A percentile compares a stretch with the other conserved stretches of the same genome.
phyloP scores from a whole-genome alignment of 495 filamentous ascomycete genomes.

The Staphylotrichum tortipilum region DNA sequence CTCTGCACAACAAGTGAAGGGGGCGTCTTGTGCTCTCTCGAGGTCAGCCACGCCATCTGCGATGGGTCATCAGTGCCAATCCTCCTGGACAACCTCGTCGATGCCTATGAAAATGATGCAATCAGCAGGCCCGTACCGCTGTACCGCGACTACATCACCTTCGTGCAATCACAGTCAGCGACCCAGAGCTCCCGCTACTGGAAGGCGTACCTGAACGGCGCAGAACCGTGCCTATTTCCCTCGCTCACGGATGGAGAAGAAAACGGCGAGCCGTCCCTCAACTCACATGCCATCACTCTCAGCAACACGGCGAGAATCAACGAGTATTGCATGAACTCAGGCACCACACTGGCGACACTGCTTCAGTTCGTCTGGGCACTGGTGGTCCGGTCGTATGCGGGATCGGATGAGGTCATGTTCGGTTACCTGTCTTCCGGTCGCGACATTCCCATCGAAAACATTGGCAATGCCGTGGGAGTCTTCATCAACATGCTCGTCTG shows the following conservation, averaged over 20 bases:
- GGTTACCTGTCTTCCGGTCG: slow-evolving; percentile 29
- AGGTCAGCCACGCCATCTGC: slow-evolving; percentile 37
- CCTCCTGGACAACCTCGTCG: slow-evolving; percentile 8
- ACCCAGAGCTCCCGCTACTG: slow-evolving; percentile 28
- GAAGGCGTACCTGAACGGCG: slow-evolving; percentile 18
- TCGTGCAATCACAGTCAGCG: slow-evolving; percentile 41
- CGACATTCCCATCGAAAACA: slow-evolving; percentile 13
- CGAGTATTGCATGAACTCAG: slow-evolving; percentile 14
- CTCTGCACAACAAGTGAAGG: slow-evolving; percentile 12
- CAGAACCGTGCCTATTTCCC: slow-evolving; percentile 23
- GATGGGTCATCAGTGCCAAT: slow-evolving; percentile 17
- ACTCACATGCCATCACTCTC: slow-evolving; percentile 10
- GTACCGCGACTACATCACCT: slow-evolving; percentile 14
- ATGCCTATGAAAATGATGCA: slow-evolving; percentile 1
- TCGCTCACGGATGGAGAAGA: slow-evolving; percentile 12
- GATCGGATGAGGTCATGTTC: slow-evolving; percentile 50
- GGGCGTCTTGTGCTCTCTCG: slow-evolving; percentile 38
- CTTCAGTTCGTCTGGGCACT: slow-evolving; percentile 48
- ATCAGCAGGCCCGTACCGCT: slow-evolving; percentile 2
- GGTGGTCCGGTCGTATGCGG: slow-evolving; percentile 44
- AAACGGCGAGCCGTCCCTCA: slow-evolving; percentile 2
- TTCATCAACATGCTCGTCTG: slow-evolving; percentile 24
- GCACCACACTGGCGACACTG: slow-evolving; percentile 14
- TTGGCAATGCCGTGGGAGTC: slow-evolving; percentile 19
- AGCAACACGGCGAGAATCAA: slow-evolving; percentile 5